phyloP scores from a whole-genome alignment of 1,284 basidiomycete species.

The Melampsora larici-populina region DNA sequence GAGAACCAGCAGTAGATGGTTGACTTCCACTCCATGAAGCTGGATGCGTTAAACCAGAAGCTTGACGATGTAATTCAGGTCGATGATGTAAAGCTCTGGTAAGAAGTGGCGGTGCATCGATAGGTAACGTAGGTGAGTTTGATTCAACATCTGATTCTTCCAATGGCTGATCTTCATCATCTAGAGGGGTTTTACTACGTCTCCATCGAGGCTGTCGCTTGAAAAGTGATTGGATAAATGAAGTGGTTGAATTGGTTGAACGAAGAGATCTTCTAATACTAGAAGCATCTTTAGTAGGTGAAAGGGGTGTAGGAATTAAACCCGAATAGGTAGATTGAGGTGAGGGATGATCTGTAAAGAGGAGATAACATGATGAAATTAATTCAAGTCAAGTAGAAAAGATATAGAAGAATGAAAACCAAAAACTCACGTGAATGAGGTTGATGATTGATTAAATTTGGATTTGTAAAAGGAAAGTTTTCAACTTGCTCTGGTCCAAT shows the following conservation, averaged over 20 bases:
- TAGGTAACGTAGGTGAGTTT: neutral
- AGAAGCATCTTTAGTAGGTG: constrained; percentile 1
- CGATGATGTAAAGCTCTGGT: neutral
- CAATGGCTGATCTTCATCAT: neutral
- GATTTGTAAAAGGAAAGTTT: neutral
- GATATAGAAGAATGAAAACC: neutral
- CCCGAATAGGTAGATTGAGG: neutral
- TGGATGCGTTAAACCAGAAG: too few species aligned
- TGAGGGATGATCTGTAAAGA: neutral
- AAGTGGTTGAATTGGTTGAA: constrained; percentile 18
- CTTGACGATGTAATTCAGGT: neutral
- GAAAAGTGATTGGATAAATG: constrained; percentile 18
- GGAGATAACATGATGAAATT: neutral
- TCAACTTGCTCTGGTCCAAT: neutral
- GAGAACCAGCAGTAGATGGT: neutral
- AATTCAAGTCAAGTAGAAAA: neutral
- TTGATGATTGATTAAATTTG: neutral
- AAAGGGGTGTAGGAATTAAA: neutral
- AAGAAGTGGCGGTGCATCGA: neutral
- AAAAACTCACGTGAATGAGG: neutral
- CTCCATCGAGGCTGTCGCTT: neutral
- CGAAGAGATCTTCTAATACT: neutral
- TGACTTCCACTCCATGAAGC: too few species aligned
- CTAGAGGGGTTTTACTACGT: neutral
- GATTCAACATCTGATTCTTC: neutral